Evolutionary conservation across 202 grass and related monocot genomes (phyloP).

Genomic region (Tripidium arundinaceum): DNA sequence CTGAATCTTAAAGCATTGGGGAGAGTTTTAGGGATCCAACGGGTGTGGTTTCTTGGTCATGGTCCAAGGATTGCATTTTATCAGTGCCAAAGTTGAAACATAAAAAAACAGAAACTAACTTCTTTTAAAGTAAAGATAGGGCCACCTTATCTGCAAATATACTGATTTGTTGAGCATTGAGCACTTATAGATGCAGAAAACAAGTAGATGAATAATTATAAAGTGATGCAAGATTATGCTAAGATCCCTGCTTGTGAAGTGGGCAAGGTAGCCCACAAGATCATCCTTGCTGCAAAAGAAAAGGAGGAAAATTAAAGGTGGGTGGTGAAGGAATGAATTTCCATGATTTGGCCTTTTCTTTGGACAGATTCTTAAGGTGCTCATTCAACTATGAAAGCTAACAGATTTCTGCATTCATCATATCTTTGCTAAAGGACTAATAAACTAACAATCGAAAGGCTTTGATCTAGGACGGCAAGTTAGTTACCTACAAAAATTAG

Average conservation of each 20-base stretch:
- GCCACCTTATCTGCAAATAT: too few relatives aligned
- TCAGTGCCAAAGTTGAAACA: conserved; percentile 45
- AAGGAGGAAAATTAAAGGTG: conserved; percentile 37
- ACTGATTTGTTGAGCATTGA: too few relatives aligned
- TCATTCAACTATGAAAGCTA: conserved; percentile 43
- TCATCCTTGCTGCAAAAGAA: conserved; percentile 40
- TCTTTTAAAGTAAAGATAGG: too few relatives aligned
- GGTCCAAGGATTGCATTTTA: conserved; percentile 48
- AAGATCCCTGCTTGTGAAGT: conserved; percentile 41
- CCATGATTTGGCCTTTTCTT: conserved; percentile 35
- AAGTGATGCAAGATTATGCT: conserved; percentile 27
- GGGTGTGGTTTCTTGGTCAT: conserved; percentile 39
- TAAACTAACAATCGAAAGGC: conserved; percentile 2
- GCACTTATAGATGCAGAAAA: conserved; percentile 32
- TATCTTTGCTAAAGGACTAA: conserved; percentile 13
- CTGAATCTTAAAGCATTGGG: conserved; percentile 43
- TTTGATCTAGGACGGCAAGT: conserved; percentile 23
- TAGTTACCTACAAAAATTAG: conserved; percentile 19
- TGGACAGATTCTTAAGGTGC: conserved; percentile 50
- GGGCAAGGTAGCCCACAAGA: conserved; percentile 45
- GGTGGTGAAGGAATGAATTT: conserved; percentile 39
- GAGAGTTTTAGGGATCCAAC: conserved; percentile 15
- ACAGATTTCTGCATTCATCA: conserved; percentile 24
- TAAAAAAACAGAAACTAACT: conserved; percentile 13
- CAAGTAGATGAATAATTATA: conserved; percentile 5